phyloP scores from a whole-genome alignment of 345 rosid species.

The Lepidium aucheri region DNA sequence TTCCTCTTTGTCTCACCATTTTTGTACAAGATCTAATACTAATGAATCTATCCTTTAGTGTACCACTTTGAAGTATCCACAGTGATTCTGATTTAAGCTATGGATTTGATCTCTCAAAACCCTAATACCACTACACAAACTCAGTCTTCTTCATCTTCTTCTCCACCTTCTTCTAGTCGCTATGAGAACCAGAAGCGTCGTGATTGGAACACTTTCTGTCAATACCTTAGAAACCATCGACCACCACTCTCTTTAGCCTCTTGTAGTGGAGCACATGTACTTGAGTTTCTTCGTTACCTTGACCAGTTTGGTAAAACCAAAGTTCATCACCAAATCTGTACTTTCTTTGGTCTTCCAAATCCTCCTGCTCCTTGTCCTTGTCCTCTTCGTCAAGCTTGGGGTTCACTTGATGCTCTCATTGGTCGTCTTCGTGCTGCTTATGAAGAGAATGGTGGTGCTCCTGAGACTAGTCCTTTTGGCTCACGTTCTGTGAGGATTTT shows the following conservation, averaged over 20 bases:
- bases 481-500: slow-evolving; percentile 74
- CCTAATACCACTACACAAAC: slow-evolving; percentile 6
- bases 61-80: neutral
- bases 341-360: slow-evolving; percentile 75
- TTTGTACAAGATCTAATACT: neutral
- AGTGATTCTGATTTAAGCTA: neutral
- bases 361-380: slow-evolving; percentile 92
- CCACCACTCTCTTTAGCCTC: slow-evolving; percentile 62
- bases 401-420: slow-evolving; percentile 86
- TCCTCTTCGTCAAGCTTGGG: slow-evolving; percentile 93
- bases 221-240: slow-evolving; percentile 69
- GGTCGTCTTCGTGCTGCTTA: slow-evolving; percentile 86
- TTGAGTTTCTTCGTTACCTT: slow-evolving; percentile 54
- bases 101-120: slow-evolving; percentile 35
- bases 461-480: slow-evolving; percentile 78
- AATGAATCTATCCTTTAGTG: neutral
- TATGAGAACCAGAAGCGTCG: slow-evolving; percentile 83
- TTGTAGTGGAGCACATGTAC: slow-evolving; percentile 79
- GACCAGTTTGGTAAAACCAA: slow-evolving; percentile 25
- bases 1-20: slow-evolving; percentile 20
- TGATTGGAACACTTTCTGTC: slow-evolving; percentile 94
- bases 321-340: slow-evolving; percentile 61
- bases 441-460: slow-evolving; percentile 78
- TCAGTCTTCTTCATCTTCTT: slow-evolving; percentile 11
- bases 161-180: slow-evolving; percentile 43